A percentile compares a stretch with the other conserved stretches of the same genome.
Evolutionary conservation across 2,329 filamentous ascomycete species (phyloP).

Genomic region (Ophiostoma fasciatum): DNA sequence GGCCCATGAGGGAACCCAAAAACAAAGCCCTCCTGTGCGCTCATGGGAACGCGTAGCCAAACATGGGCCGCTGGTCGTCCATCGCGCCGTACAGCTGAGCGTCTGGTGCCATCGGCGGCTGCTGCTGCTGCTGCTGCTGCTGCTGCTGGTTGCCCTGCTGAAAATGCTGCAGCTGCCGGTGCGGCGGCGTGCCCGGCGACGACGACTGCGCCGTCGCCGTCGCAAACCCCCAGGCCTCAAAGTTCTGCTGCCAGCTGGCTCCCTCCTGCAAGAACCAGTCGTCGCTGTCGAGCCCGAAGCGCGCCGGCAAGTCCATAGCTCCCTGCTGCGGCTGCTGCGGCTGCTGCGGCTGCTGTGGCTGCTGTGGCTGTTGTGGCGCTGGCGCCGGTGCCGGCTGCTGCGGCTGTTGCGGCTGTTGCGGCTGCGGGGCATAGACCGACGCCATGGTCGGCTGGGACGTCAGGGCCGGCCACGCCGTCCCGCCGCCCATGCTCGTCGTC

Average conservation of each 20-base stretch:
- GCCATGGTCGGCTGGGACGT: too few relatives aligned
- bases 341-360: conserved; percentile 3
- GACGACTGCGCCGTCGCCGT: too few relatives aligned
- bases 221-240: background rate
- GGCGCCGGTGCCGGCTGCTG: background rate
- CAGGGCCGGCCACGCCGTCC: conserved; percentile 34
- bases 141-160: background rate
- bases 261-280: too few relatives aligned
- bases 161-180: background rate
- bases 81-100: too few relatives aligned
- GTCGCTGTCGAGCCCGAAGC: too few relatives aligned
- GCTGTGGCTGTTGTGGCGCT: background rate
- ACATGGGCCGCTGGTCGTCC: too few relatives aligned
- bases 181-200: too few relatives aligned
- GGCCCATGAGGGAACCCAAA: too few relatives aligned
- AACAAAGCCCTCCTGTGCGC: too few relatives aligned
- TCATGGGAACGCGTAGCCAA: too few relatives aligned
- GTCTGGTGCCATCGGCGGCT: background rate
- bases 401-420: background rate
- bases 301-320: too few relatives aligned
- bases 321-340: conserved; percentile 3
- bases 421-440: conserved; percentile 28
- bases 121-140: background rate
- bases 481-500: too few relatives aligned
- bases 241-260: background rate